Base-by-base conservation (phyloP, 805 yeast species). In the Suhomyces prunicola region DNA sequence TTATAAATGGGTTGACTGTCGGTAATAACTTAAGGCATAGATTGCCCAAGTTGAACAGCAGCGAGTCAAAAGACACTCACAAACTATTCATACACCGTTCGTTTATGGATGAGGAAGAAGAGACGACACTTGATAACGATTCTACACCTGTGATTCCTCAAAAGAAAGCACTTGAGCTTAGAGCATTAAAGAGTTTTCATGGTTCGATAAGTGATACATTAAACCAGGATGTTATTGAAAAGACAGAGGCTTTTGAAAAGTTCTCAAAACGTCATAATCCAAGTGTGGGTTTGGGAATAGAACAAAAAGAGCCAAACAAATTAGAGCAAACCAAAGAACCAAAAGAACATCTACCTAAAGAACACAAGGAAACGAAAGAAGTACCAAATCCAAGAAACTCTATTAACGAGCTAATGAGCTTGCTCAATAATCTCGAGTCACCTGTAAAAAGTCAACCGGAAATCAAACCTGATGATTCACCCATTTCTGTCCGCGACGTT, bases 1-100 rank as follows among this genome's bases (percentile, higher is more conserved):
- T 70, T 6, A 66, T 71, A 12, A 70, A 68, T 52, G 76, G 76
- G 0, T 56, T 71, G 24, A 70, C 71, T 0, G 52, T 70, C 8
- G 74, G 74, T 2, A 56, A 59, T 17, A 67, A 63, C 52, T 48
- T 63, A 35, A 47, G 63, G 13, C 67, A 67, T 49, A 48, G 70
- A 46, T 10, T 48, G 8, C 55, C 56, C 3, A 13, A 45, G n/a
- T 15, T 36, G 26, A 48, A 31, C 36, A 44, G 52, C 17, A n/a
- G 7, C 13, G 41, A 45, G 39, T 41, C 35, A 15, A 41, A 39
- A 13, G 53, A 40, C 7, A 13, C n/a, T 4, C 50, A 54, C 22
- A 54, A 63, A 19, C 15, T 57, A 10, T 64, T 59, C 24, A 62
- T 64, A 26, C 62, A 59, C 53, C 41, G 65, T 10, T 49, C 52